Evolutionary conservation across 2,329 filamentous ascomycete genomes (phyloP).

Genomic region (Alternaria postmessia): DNA sequence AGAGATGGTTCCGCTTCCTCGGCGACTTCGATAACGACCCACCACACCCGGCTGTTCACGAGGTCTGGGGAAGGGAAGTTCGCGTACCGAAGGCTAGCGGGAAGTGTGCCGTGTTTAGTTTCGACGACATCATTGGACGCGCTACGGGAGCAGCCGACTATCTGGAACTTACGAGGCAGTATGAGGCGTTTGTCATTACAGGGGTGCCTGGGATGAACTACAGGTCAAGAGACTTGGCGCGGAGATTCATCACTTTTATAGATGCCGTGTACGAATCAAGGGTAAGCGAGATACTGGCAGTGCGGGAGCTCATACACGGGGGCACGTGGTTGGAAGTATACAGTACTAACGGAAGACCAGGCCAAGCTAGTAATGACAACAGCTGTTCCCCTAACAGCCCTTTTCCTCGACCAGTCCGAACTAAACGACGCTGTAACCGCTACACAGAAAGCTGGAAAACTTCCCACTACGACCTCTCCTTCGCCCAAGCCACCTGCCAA

Average conservation of each 20-base stretch:
- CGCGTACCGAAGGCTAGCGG: conserved; percentile 87
- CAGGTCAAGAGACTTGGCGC: conserved; percentile 82
- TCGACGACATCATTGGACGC: conserved; percentile 86
- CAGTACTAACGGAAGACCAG: conserved; percentile 53
- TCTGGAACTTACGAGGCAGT: conserved; percentile 86
- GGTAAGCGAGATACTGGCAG: conserved; percentile 48
- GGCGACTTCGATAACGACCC: conserved; percentile 80
- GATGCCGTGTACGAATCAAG: conserved; percentile 89
- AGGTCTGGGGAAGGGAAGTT: conserved; percentile 93
- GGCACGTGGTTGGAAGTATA: background rate
- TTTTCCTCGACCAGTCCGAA: conserved; percentile 76
- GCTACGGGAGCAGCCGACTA: conserved; percentile 96
- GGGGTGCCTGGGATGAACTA: conserved; percentile 92
- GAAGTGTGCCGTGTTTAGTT: conserved; percentile 87
- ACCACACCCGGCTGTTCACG: conserved; percentile 79
- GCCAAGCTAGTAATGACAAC: conserved; percentile 96
- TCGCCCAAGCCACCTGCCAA: conserved; percentile 1
- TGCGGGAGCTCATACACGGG: background rate
- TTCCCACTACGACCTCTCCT: conserved; percentile 44
- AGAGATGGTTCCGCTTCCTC: conserved; percentile 95
- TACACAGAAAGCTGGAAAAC: conserved; percentile 49
- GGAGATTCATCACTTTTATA: conserved; percentile 96
- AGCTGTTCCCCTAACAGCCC: conserved; percentile 80
- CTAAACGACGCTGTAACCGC: conserved; percentile 56
- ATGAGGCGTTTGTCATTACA: conserved; percentile 91